A percentile compares a stretch with the other conserved stretches of the same genome.
Conservation (phyloP, 2,329 filamentous ascomycete species). For the Escovopsis sp. region DNA sequence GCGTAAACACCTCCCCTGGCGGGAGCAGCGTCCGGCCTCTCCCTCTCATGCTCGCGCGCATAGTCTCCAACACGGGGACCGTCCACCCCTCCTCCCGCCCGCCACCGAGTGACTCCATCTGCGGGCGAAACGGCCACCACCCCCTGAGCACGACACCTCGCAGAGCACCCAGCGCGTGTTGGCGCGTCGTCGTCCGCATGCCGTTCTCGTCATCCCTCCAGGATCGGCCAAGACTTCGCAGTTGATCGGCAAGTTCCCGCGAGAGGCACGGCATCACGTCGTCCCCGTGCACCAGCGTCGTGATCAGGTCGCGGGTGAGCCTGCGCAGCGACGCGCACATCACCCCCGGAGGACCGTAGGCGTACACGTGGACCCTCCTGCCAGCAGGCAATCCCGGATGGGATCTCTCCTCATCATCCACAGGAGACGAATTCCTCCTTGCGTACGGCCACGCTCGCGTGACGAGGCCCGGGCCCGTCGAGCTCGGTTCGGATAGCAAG, state of each 20-base stretch:
- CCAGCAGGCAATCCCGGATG: constrained; percentile 40
- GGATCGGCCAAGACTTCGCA: constrained; percentile 55
- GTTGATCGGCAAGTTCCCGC: constrained; percentile 58
- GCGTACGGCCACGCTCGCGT: constrained; percentile 38
- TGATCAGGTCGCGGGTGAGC: constrained; percentile 60
- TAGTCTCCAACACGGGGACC: constrained; percentile 47
- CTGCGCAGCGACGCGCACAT: constrained; percentile 56
- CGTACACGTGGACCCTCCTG: constrained; percentile 64
- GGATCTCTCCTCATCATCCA: constrained; percentile 9
- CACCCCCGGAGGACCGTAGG: constrained; percentile 60
- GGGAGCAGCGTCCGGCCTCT: constrained; percentile 48
- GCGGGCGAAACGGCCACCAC: constrained; percentile 28
- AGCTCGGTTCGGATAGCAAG: constrained; percentile 51
- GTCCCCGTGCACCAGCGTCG: constrained; percentile 56
- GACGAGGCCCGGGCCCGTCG: constrained; percentile 42
- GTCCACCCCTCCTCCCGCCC: constrained; percentile 49
- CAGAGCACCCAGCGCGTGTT: constrained; percentile 50
- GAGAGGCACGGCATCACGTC: constrained; percentile 64
- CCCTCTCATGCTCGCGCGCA: constrained; percentile 54
- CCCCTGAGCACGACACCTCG: constrained; percentile 46
- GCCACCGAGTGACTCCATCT: constrained; percentile 15
- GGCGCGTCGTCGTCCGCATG: constrained; percentile 51
- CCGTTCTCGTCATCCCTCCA: constrained; percentile 59
- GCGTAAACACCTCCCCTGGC: constrained; percentile 60
- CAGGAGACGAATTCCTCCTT: constrained; percentile 23